Evolutionary conservation across 352 stramenopile genomes (phyloP), one percentile per base, ranked within the genome.

Genomic region (Globisporangium carolinianum): DNA sequence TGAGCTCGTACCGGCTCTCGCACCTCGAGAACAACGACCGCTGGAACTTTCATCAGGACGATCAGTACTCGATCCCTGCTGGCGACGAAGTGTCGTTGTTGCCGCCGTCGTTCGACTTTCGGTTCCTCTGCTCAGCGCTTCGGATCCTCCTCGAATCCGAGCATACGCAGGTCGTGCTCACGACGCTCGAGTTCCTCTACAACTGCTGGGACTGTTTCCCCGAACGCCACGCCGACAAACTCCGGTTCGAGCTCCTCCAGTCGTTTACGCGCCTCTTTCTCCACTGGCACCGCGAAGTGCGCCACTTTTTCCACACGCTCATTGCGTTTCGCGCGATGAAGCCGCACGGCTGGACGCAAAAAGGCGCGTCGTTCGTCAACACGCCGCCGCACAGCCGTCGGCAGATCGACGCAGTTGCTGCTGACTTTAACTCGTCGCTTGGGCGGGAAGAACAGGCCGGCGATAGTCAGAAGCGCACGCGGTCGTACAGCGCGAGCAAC

Each of bases 181-280:
- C 86, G 15, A 95, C 86, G 0, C 61, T 95, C 38, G 86, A 95
- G 57, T 93, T 95, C 54, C 58, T 95, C 36, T 95, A 95, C 69
- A 95, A 95, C 41, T 91, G 83, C 52, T 95, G 86, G 86, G 86
- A 95, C 63, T 92, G 82, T 58, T 95, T 95, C 36, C 86, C 86
- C 1, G 86, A 95, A 58, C 79, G 86, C 12, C 86, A 95, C 65
- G 86, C 86, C 2, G 86, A 95, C 47, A 95, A 95, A 37, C 61
- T 95, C 4, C 82, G 86, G 2, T 92, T 78, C 51, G 86, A 95
- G 57, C 61, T 95, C 24, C 65, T 92, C 6, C 71, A 85, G 53
- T 87, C 77, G 12, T 95, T 95, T 54, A 59, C 83, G 10, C 80
- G 86, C 8, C 59, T 94, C 8, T 95, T 95, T 53, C 50, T 95